Conservation (phyloP, 805 yeast species). For the Wickerhamomyces canadensis region DNA sequence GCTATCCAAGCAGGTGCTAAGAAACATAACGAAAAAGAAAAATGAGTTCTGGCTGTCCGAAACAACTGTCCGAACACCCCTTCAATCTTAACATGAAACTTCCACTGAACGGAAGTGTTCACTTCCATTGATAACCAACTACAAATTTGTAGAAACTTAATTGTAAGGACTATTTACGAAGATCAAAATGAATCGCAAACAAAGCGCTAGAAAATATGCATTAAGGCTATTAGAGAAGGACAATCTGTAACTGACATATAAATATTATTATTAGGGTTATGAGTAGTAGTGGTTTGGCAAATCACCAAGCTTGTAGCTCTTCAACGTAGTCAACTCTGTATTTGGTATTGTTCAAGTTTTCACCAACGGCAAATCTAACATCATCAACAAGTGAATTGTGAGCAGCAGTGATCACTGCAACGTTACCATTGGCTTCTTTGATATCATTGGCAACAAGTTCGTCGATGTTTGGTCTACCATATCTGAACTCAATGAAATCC, state of each 20-base stretch:
- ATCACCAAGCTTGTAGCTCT: conserved; percentile 53
- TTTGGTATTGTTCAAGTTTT: conserved; percentile 23
- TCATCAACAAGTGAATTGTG: conserved; percentile 50
- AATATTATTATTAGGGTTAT: too few species aligned
- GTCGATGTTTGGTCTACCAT: conserved; percentile 41
- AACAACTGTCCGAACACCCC: too few species aligned
- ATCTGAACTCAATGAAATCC: conserved; percentile 31
- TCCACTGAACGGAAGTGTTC: too few species aligned
- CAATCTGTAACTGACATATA: too few species aligned
- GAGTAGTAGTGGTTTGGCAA: too few species aligned
- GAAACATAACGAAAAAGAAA: conserved; percentile 13
- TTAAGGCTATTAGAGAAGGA: too few species aligned
- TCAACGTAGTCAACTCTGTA: conserved; percentile 51
- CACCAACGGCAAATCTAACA: conserved; percentile 37
- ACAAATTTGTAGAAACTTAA: too few species aligned
- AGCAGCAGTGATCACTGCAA: conserved; percentile 52
- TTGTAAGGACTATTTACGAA: too few species aligned
- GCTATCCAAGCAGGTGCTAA: conserved; percentile 48
- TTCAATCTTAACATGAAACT: too few species aligned
- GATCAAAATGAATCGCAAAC: too few species aligned
- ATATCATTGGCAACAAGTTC: conserved; percentile 33
- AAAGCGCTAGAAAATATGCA: too few species aligned
- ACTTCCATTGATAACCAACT: too few species aligned
- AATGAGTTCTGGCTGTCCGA: conserved; percentile 1
- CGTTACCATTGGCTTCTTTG: conserved; percentile 29